These are phyloP conservation scores for Hortaea werneckii DNA, from an alignment of 2,329 filamentous ascomycete genomes.

Conservation along the genomic window DNA sequence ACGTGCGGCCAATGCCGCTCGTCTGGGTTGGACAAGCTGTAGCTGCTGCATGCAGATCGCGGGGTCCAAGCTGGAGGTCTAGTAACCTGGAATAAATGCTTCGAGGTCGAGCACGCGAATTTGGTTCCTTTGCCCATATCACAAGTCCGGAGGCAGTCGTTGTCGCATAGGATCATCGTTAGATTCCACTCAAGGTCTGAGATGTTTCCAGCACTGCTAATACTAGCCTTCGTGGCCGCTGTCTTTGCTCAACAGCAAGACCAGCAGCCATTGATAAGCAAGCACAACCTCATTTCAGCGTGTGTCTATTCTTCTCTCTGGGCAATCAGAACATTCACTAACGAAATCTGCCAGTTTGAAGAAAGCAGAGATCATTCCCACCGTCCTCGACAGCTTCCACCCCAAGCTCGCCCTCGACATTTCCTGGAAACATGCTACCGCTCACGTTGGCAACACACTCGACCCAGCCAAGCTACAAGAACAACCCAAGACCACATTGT, in stretches of 20 bases:
- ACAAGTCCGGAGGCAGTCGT: too few relatives aligned
- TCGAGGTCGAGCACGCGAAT: too few relatives aligned
- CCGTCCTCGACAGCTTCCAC: slow-evolving; percentile 49
- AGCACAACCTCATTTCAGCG: not conserved
- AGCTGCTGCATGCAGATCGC: too few relatives aligned
- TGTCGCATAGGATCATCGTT: too few relatives aligned
- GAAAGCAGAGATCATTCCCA: slow-evolving; percentile 24
- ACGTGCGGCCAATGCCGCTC: too few relatives aligned
- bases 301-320: not conserved
- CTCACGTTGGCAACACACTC: slow-evolving; percentile 46
- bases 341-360: slow-evolving; percentile 12
- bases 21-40: too few relatives aligned
- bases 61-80: too few relatives aligned
- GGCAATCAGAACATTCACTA: not conserved
- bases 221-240: too few relatives aligned
- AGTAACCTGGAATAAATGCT: too few relatives aligned
- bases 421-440: slow-evolving; percentile 34
- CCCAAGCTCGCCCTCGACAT: slow-evolving; percentile 44
- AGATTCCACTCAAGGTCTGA: too few relatives aligned
- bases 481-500: slow-evolving; percentile 28
- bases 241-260: not conserved
- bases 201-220: too few relatives aligned
- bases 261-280: not conserved
- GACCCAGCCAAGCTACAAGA: slow-evolving; percentile 33
- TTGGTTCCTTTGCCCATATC: too few relatives aligned